phyloP scores from a whole-genome alignment of 306 rosid species.

The Rosa multiflora region DNA sequence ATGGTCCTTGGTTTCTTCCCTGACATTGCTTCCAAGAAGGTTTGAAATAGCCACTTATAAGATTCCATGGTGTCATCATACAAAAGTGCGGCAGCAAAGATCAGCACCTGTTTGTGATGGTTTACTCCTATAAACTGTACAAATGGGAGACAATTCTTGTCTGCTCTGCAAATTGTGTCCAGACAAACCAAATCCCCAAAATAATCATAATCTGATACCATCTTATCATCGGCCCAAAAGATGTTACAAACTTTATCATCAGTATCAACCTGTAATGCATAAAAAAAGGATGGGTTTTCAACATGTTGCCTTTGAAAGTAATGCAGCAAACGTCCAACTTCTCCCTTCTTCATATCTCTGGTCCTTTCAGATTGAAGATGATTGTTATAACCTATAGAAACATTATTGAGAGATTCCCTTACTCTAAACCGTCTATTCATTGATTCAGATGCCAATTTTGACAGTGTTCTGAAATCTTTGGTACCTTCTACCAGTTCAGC shows the following conservation, averaged over 20 bases:
- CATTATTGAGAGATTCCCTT: conserved; percentile 40
- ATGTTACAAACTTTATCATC: conserved; percentile 63
- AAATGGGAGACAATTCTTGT: conserved; percentile 44
- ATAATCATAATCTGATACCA: conserved; percentile 55
- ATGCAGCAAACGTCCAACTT: conserved; percentile 52
- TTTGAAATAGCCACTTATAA: conserved; percentile 51
- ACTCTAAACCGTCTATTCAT: conserved; percentile 34
- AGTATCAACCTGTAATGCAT: conserved; percentile 54
- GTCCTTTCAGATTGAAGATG: conserved; percentile 49
- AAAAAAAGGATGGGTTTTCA: conserved; percentile 55
- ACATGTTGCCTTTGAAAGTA: conserved; percentile 69
- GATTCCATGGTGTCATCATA: conserved; percentile 55
- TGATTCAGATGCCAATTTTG: conserved; percentile 32
- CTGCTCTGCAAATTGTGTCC: conserved; percentile 47
- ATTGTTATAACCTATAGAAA: conserved; percentile 38
- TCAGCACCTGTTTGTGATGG: conserved; percentile 53
- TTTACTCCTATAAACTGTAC: conserved; percentile 62
- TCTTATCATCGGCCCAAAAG: conserved; percentile 65
- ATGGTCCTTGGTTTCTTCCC: conserved; percentile 62
- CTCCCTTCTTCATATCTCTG: conserved; percentile 60
- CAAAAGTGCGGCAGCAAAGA: conserved; percentile 56
- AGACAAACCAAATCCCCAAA: conserved; percentile 65
- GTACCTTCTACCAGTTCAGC: conserved; percentile 23
- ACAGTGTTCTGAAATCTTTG: conserved; percentile 27
- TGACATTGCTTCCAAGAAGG: conserved; percentile 50